A percentile compares a stretch with the other conserved stretches of the same genome.
Conservation (phyloP, 257 asterid genomes). For the Gentiana macrophylla region DNA sequence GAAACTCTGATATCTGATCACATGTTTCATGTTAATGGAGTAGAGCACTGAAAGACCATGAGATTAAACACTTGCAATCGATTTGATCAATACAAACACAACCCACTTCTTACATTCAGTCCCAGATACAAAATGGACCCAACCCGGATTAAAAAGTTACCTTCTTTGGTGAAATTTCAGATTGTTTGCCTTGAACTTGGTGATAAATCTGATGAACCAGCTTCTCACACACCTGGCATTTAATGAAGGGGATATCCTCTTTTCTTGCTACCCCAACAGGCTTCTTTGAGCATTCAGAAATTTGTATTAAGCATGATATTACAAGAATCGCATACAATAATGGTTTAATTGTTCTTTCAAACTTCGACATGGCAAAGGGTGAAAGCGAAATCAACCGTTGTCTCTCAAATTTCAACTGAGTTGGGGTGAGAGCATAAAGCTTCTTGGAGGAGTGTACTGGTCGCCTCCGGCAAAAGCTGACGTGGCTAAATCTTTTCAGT, state of each 20-base stretch:
- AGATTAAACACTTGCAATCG: background rate
- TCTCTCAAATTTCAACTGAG: background rate
- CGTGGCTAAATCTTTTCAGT: background rate
- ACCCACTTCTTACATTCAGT: slow-evolving; percentile 4
- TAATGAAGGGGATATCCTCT: slow-evolving; percentile 80
- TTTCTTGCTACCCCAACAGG: slow-evolving; percentile 63
- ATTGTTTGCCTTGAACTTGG: slow-evolving; percentile 64
- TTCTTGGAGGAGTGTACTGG: too few species aligned
- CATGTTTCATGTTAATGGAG: slow-evolving; percentile 1
- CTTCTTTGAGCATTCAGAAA: slow-evolving; percentile 53
- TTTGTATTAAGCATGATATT: slow-evolving; percentile 27
- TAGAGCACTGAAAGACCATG: background rate
- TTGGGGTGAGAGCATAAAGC: too few species aligned
- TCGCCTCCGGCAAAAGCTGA: background rate
- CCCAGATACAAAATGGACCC: background rate
- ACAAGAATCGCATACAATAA: slow-evolving; percentile 16
- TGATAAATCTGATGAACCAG: slow-evolving; percentile 50
- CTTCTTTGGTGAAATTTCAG: slow-evolving; percentile 66
- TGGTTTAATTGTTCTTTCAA: slow-evolving; percentile 8
- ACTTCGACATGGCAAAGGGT: slow-evolving; percentile 29
- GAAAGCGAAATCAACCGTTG: background rate
- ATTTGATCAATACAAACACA: slow-evolving; percentile 1
- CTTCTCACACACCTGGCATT: slow-evolving; percentile 73
- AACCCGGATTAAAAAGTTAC: slow-evolving; percentile 24
- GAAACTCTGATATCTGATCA: slow-evolving; percentile 66